These are phyloP conservation scores for Saprolegnia parasitica DNA, from an alignment of 352 stramenopile genomes.

Conservation along the genomic window DNA sequence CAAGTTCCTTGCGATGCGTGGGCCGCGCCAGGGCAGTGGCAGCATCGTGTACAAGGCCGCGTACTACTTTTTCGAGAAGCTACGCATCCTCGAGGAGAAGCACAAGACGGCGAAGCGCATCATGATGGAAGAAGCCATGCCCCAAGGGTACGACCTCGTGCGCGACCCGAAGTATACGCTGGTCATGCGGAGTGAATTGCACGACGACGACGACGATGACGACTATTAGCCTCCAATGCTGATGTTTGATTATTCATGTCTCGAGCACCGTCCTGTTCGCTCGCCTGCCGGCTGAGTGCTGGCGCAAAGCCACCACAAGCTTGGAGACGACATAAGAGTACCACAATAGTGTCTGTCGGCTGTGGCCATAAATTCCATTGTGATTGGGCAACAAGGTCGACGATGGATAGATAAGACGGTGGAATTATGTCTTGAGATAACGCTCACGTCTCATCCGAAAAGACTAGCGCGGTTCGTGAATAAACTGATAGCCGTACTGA, in stretches of 20 bases:
- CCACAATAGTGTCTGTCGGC: too few species aligned
- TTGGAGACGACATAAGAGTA: too few species aligned
- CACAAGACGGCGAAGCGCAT: constrained; percentile 46
- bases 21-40: constrained; percentile 44
- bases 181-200: background rate
- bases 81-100: constrained; percentile 39
- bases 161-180: background rate
- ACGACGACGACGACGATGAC: background rate
- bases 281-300: too few species aligned
- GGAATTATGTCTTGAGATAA: too few species aligned
- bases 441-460: too few species aligned
- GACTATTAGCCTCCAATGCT: background rate
- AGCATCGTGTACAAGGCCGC: constrained; percentile 40
- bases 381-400: too few species aligned
- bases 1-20: constrained; percentile 43
- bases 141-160: background rate
- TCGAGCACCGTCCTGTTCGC: too few species aligned
- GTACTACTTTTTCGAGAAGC: constrained; percentile 58
- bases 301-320: too few species aligned
- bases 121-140: constrained; percentile 34
- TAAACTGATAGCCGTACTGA: too few species aligned
- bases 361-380: too few species aligned
- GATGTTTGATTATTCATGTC: background rate
- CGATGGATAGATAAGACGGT: too few species aligned
- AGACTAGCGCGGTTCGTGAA: too few species aligned